Evolutionary conservation across 352 stramenopile genomes (phyloP).

Genomic region (Globisporangium splendens): DNA sequence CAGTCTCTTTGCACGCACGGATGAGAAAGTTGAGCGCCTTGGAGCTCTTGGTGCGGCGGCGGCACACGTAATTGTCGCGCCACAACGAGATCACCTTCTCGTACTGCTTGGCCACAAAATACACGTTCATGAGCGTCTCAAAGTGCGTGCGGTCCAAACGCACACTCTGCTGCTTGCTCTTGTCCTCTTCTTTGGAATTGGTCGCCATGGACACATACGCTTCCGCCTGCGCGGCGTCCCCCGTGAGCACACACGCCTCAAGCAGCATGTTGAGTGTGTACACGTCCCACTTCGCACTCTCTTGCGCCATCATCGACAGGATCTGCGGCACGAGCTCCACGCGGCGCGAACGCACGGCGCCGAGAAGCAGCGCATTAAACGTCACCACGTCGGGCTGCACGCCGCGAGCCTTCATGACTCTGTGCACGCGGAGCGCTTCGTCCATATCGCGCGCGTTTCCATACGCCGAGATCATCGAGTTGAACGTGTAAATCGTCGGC

Average conservation of each 20-base stretch:
- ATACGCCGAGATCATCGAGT: slow-evolving; percentile 83
- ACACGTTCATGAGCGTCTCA: slow-evolving; percentile 74
- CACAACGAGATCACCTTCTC: slow-evolving; percentile 49
- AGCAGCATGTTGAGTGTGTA: slow-evolving; percentile 80
- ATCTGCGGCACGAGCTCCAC: slow-evolving; percentile 51
- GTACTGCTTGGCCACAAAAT: slow-evolving; percentile 55
- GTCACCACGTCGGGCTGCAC: slow-evolving; percentile 56
- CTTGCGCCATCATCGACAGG: slow-evolving; percentile 42
- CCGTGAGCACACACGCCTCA: slow-evolving; percentile 43
- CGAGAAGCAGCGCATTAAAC: slow-evolving; percentile 68
- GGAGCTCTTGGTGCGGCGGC: slow-evolving; percentile 60
- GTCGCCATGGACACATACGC: slow-evolving; percentile 54
- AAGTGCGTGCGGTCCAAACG: slow-evolving; percentile 62
- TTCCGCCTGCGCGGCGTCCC: slow-evolving; percentile 41
- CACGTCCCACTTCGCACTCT: slow-evolving; percentile 56
- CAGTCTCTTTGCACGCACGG: slow-evolving; percentile 40
- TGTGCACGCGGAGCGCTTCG: slow-evolving; percentile 53
- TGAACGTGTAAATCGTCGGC: slow-evolving; percentile 73
- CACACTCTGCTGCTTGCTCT: slow-evolving; percentile 26
- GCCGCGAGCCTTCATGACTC: slow-evolving; percentile 28
- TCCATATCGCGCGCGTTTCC: slow-evolving; percentile 63
- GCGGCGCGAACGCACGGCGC: slow-evolving; percentile 47
- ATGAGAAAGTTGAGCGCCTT: slow-evolving; percentile 83
- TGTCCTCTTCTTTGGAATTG: slow-evolving; percentile 7
- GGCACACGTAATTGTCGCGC: slow-evolving; percentile 50